Conservation (phyloP, 371 early-diverging fungal species). For the Rhizopus delemar region DNA sequence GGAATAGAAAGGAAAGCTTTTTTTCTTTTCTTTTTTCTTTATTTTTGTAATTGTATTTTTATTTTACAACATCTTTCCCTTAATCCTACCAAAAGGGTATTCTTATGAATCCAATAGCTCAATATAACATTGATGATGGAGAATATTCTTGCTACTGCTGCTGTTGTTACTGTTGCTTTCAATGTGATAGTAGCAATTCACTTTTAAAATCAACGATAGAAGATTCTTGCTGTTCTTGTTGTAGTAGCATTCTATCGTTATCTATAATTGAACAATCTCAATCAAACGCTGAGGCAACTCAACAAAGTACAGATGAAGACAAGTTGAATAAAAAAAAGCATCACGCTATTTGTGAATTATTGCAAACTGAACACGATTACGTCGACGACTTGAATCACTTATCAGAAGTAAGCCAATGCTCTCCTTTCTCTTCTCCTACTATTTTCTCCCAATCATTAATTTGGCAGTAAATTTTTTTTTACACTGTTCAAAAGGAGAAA, state of each 20-base stretch:
- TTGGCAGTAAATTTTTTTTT: background rate
- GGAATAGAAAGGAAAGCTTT: no score
- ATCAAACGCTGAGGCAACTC: background rate
- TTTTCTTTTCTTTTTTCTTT: background rate
- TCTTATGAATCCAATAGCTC: background rate
- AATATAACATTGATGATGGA: conserved; percentile 4
- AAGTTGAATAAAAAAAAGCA: conserved; percentile 22
- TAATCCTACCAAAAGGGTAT: background rate
- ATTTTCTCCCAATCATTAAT: background rate
- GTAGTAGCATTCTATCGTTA: conserved; percentile 24
- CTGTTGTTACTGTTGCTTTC: conserved; percentile 17
- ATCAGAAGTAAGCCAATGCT: conserved; percentile 33
- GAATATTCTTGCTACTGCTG: conserved; percentile 14
- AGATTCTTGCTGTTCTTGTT: conserved; percentile 21
- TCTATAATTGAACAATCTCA: background rate
- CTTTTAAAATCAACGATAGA: background rate
- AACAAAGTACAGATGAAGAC: conserved; percentile 7
- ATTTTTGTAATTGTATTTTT: background rate
- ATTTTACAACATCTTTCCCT: background rate
- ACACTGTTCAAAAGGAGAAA: background rate
- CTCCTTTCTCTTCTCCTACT: background rate
- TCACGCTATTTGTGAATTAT: conserved; percentile 47
- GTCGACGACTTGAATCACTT: conserved; percentile 39
- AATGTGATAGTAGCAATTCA: background rate
- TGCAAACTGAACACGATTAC: conserved; percentile 52